phyloP scores from a whole-genome alignment of 139 green algal species.

The Chlorella sp. region DNA sequence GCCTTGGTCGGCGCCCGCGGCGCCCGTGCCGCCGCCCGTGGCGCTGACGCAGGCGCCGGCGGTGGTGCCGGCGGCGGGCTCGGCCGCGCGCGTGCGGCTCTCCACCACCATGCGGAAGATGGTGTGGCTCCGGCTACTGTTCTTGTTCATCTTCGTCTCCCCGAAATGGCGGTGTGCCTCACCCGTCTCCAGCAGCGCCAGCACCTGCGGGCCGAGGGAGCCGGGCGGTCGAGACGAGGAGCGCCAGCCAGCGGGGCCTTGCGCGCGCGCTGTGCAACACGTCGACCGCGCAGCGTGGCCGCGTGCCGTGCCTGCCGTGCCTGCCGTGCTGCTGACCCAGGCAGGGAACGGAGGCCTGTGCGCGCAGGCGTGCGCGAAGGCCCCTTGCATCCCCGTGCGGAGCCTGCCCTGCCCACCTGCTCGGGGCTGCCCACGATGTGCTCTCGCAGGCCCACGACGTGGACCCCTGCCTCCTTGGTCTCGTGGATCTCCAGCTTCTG shows the following conservation, averaged over 20 bases:
- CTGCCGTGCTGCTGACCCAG: neutral
- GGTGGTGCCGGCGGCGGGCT: neutral
- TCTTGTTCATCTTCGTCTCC: conserved; percentile 96
- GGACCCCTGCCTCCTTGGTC: conserved; percentile 73
- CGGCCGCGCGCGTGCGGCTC: neutral
- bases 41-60: neutral
- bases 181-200: conserved; percentile 76
- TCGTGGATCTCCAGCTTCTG: conserved; percentile 84
- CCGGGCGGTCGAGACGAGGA: neutral
- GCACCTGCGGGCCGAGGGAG: conserved; percentile 52
- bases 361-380: no score
- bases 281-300: neutral
- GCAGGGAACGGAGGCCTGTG: neutral
- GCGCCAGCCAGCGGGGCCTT: neutral
- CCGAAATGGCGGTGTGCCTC: conserved; percentile 79
- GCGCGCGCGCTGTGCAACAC: neutral
- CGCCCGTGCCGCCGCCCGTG: neutral
- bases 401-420: conserved; percentile 69
- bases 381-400: no score
- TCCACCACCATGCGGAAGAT: conserved; percentile 1
- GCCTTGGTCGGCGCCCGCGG: neutral
- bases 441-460: conserved; percentile 90
- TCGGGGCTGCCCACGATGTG: conserved; percentile 84
- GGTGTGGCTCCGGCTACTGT: conserved; percentile 83
- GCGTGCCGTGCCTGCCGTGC: neutral